Base-by-base conservation (phyloP, 2,329 filamentous ascomycete species). In the Scytalidium sp. region DNA sequence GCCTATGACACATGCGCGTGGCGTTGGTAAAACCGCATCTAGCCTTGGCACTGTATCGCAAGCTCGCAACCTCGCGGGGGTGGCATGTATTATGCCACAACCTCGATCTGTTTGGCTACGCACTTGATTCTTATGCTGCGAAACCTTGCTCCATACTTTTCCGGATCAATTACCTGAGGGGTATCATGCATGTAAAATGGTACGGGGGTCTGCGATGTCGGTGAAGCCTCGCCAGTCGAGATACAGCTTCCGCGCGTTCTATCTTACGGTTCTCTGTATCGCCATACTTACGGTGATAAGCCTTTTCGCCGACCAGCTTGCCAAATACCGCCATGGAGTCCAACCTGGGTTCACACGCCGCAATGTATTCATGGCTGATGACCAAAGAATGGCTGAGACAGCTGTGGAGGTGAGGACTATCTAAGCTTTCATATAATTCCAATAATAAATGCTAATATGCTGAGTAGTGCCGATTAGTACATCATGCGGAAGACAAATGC, bases 401-500 rank as follows among this genome's bases (percentile, higher is more conserved):
- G 63, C 66, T 41, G 57, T 64, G 53, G 64, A 67, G 57, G 64
- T 66, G 57, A 4, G 6, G 6, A 36, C 15, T n/a, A 8, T 5
- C 7, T 15, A 36, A n/a, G 11, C 13, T 27, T 9, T 25, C 43
- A 19, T n/a, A 46, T 2, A 17, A 11, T 10, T 21, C 43, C 4
- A 21, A 46, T 2, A 17, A 11, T 10, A 15, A 32, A 46, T 23
- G 10, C 19, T 40, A 19, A 36, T 22, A 11, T 7, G 13, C 13
- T 10, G 17, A n/a, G 23, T 45, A 92, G 74, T 99, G 94, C 66
- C 85, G 85, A 52, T 73, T 88, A 27, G 90, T 99, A 49, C 90
- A 94, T 67, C 71, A 80, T 43, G 87, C 84, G 46, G 64, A 75
- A 52, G 88, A 99, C 66, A 83, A 97, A 71, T 99, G 94, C 74